Evolutionary conservation across 129 eudicot species (phyloP).

Genomic region (Mikania micrantha): DNA sequence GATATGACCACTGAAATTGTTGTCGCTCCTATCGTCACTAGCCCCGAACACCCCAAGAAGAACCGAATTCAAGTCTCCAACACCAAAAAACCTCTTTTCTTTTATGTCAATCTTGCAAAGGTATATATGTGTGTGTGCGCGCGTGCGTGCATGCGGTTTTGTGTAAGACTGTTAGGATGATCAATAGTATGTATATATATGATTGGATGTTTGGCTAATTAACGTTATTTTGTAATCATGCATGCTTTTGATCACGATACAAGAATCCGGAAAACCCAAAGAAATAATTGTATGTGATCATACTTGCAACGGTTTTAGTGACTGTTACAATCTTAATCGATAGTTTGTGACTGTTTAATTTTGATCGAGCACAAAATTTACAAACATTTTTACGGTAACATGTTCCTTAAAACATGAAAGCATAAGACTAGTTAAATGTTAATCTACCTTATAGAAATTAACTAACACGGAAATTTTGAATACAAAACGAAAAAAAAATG

Average conservation of each 20-base stretch:
- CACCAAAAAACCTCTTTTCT: constrained; percentile 92
- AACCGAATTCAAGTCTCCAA: constrained; percentile 91
- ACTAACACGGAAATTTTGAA: background rate
- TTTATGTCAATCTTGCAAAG: constrained; percentile 95
- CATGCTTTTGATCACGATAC: background rate
- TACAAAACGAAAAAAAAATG: too few relatives aligned
- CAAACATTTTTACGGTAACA: too few relatives aligned
- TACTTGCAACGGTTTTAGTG: too few relatives aligned
- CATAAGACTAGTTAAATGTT: background rate
- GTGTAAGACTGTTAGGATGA: too few relatives aligned
- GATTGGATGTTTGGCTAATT: background rate
- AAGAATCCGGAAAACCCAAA: too few relatives aligned
- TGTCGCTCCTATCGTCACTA: constrained; percentile 30
- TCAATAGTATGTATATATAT: too few relatives aligned
- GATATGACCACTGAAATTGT: constrained; percentile 31
- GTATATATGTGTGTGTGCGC: too few relatives aligned
- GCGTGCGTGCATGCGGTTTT: too few relatives aligned
- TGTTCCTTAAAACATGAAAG: background rate
- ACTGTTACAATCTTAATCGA: too few relatives aligned
- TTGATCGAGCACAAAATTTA: too few relatives aligned
- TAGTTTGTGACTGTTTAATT: too few relatives aligned
- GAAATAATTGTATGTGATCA: too few relatives aligned
- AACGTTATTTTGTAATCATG: background rate
- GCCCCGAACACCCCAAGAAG: constrained; percentile 51
- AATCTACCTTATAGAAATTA: background rate